Base-by-base conservation (phyloP, 1,284 basidiomycete genomes). In the Chalciporus sp. region DNA sequence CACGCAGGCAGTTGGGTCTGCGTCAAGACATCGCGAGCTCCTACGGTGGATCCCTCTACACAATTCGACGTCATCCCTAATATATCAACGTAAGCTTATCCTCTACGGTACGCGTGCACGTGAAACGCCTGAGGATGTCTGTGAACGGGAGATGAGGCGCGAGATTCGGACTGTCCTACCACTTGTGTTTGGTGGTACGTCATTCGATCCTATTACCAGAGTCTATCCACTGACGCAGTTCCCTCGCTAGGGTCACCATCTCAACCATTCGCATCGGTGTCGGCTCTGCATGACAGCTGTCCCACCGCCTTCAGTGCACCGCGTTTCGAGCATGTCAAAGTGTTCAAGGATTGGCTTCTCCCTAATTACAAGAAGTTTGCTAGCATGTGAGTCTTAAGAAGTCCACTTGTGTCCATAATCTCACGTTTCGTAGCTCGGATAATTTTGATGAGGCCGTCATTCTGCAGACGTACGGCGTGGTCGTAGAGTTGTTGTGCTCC, bases 11-110 rank as follows among this genome's bases (percentile, higher is more conserved):
- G 47, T n/a, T 4, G 35, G 58, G 12, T 57, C 56, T 0, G 61
- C 57, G 35, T 89, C 88, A 4, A 80, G 82, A n/a, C 89, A 92
- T 70, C 76, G 84, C 33, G 74, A 79, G 35, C 84, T 88, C 61
- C 69, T 92, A 39, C 76, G 78, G 51, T 85, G 83, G 76, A 88
- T 90, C 51, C 86, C 88, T 1, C 70, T 91, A 19, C 78, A 83
- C 47, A 77, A 79, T 37, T 74, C 80, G 0, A 80, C 78, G 0
- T 71, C 80, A 0, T 80, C 88, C 2, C 67, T 88, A 33, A 73
- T 81, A 11, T 83, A 79, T 52, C 89, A 91, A 64, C 80, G 90
- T 17, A 87, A 81, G 60, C 76, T 84, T 16, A 81, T 81, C 8
- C 62, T 92, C 29, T 83, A 92, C 60, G 88, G 90, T 7, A 75